Evolutionary conservation across 2,329 filamentous ascomycete genomes (phyloP).

Genomic region (Paramyrothecium sp.): DNA sequence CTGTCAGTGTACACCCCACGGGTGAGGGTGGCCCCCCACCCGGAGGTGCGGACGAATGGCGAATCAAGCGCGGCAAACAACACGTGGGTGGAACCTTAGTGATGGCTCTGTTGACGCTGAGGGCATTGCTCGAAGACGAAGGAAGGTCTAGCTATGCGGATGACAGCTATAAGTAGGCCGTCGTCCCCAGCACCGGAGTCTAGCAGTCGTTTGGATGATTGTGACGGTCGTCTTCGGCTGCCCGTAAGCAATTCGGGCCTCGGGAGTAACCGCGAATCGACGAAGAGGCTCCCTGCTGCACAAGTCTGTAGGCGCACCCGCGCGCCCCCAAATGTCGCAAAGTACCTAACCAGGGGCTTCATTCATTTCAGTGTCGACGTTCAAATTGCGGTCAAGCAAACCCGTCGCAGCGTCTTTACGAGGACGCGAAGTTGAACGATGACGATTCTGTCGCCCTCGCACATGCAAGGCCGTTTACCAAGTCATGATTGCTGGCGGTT

Average conservation of each 20-base stretch:
- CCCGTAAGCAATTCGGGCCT: too few species aligned
- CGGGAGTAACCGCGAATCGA: too few species aligned
- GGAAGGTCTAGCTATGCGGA: not conserved
- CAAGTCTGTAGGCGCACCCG: not conserved
- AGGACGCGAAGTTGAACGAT: not conserved
- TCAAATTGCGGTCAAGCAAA: not conserved
- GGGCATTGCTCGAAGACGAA: not conserved
- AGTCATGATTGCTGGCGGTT: too few species aligned
- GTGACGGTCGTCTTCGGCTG: too few species aligned
- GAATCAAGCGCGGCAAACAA: not conserved
- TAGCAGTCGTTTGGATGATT: not conserved
- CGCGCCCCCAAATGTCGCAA: not conserved
- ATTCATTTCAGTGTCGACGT: not conserved
- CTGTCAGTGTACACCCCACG: not conserved
- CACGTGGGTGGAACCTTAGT: conserved; percentile 1
- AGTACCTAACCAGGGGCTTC: not conserved
- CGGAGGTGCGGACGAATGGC: not conserved
- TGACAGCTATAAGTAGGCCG: not conserved
- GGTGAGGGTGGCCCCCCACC: not conserved
- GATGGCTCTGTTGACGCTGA: not conserved
- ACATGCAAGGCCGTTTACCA: not conserved
- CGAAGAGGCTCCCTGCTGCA: not conserved
- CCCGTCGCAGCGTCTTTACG: not conserved
- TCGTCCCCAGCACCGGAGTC: not conserved
- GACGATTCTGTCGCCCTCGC: not conserved